Conservation (phyloP, 164 flowering plant genomes). For the Kalanchoe fedtschenkoi region DNA sequence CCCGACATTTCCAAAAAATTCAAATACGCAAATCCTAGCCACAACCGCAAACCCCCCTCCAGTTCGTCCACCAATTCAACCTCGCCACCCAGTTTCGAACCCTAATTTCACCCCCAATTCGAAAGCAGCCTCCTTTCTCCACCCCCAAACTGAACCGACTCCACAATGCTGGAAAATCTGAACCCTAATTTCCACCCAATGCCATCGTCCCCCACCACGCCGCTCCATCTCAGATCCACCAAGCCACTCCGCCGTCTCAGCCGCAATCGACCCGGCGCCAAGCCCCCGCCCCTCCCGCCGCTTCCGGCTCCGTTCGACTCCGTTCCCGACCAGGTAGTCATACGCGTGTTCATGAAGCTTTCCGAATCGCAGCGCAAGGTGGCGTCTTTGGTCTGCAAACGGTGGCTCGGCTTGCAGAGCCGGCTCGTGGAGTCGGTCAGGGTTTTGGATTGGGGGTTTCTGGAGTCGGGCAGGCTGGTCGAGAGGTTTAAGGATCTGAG, state of each 20-base stretch:
- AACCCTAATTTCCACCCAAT: neutral
- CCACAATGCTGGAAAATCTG: neutral
- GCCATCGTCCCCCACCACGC: neutral
- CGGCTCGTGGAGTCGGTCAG: constrained; percentile 10
- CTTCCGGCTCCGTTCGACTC: constrained; percentile 12
- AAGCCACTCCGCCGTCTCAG: neutral
- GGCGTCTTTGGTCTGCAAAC: constrained; percentile 19
- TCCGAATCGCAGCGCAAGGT: constrained; percentile 9
- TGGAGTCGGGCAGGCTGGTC: constrained; percentile 16
- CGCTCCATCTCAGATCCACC: neutral
- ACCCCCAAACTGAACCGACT: too few relatives aligned
- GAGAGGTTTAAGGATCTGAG: constrained; percentile 17
- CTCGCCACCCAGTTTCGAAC: neutral
- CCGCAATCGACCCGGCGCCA: neutral
- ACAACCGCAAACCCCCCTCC: too few relatives aligned
- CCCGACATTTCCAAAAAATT: neutral
- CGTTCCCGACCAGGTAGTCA: constrained; percentile 15
- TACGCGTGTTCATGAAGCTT: constrained; percentile 16
- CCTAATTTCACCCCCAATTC: neutral
- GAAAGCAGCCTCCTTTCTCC: neutral
- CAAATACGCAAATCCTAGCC: neutral
- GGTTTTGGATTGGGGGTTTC: constrained; percentile 23
- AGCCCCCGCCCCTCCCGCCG: neutral
- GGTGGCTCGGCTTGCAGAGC: constrained; percentile 17
- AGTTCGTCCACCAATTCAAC: neutral